A percentile compares a stretch with the other conserved stretches of the same genome.
These are phyloP conservation scores for Saccharomycopsis crataegensis DNA, from an alignment of 1,139 yeast species.

Conservation along the genomic window DNA sequence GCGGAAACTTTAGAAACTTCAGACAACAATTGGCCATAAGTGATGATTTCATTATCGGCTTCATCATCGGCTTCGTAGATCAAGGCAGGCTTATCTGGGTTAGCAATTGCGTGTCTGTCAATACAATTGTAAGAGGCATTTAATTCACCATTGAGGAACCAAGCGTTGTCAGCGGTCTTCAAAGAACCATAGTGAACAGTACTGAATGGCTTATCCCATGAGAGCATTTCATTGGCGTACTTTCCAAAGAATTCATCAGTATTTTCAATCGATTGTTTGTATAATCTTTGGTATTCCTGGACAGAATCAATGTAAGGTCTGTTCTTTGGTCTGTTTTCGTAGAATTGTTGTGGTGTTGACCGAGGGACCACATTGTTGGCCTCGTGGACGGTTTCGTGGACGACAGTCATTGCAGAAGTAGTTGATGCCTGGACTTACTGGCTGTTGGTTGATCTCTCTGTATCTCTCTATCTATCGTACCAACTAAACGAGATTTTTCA, in stretches of 20 bases:
- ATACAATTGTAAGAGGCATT: conserved; percentile 95
- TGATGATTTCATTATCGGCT: conserved; percentile 60
- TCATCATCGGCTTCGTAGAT: conserved; percentile 96
- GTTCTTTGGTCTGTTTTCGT: conserved; percentile 52
- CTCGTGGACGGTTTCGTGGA: conserved; percentile 61
- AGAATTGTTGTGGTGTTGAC: conserved; percentile 70
- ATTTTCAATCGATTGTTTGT: conserved; percentile 67
- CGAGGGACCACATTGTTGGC: conserved; percentile 61
- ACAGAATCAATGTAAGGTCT: conserved; percentile 32
- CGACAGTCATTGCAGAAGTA: conserved; percentile 17
- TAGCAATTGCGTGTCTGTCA: conserved; percentile 86
- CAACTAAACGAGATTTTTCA: background rate
- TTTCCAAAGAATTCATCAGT: conserved; percentile 85
- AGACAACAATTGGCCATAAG: conserved; percentile 79
- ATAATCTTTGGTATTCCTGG: conserved; percentile 68
- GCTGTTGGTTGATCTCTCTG: background rate
- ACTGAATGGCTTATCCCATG: conserved; percentile 81
- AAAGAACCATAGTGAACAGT: conserved; percentile 70
- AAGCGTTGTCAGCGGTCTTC: conserved; percentile 73
- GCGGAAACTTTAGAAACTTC: conserved; percentile 89
- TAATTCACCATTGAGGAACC: conserved; percentile 92
- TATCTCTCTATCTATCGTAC: background rate
- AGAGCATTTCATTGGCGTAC: conserved; percentile 66
- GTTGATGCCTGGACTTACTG: background rate
- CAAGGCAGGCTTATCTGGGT: conserved; percentile 83